Evolutionary conservation across 2,329 filamentous ascomycete genomes (phyloP).

Genomic region (Talaromyces atroroseus): DNA sequence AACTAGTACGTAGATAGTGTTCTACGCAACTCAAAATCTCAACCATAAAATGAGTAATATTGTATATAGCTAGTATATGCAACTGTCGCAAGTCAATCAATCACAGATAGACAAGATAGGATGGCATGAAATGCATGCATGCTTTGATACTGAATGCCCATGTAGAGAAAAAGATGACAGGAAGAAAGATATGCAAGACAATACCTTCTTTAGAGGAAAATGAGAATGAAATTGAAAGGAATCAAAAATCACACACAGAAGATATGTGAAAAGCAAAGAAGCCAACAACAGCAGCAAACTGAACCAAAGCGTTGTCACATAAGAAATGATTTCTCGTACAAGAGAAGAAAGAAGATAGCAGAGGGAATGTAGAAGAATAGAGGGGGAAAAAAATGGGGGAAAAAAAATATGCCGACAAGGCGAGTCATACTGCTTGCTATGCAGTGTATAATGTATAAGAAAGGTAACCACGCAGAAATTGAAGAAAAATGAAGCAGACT

Average conservation of each 20-base stretch:
- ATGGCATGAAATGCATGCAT: neutral
- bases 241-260: neutral
- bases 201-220: neutral
- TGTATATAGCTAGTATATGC: neutral
- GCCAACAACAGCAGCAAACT: neutral
- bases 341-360: neutral
- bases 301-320: neutral
- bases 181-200: neutral
- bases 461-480: too few relatives aligned
- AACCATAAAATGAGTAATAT: neutral
- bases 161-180: neutral
- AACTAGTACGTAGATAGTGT: too few relatives aligned
- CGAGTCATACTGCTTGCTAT: conserved; percentile 2
- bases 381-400: neutral
- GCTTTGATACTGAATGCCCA: too few relatives aligned
- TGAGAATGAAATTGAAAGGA: neutral
- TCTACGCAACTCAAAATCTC: neutral
- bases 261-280: neutral
- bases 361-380: neutral
- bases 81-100: neutral
- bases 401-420: conserved; percentile 5
- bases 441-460: neutral
- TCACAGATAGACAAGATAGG: neutral
- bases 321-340: neutral
- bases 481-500: neutral